A percentile compares a stretch with the other conserved stretches of the same genome.
These are phyloP conservation scores for Physcomitrium patens DNA, from an alignment of 225 moss, liverwort and hornwort species.

Conservation along the genomic window DNA sequence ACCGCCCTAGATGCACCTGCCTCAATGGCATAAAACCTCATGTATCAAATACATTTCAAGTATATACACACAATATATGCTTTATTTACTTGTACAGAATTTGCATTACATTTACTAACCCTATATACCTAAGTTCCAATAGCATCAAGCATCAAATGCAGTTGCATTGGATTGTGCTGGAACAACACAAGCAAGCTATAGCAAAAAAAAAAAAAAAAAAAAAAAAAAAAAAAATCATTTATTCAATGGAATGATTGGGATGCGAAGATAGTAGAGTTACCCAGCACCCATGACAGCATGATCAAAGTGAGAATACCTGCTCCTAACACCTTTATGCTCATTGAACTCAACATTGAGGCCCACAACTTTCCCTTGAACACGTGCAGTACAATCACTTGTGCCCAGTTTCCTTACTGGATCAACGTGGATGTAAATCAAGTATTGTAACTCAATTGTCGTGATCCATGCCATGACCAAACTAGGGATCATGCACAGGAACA, in stretches of 20 bases:
- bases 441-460: conserved; percentile 51
- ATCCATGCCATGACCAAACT: conserved; percentile 66
- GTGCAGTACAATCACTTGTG: conserved; percentile 36
- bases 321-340: conserved; percentile 56
- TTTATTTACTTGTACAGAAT: too few species aligned
- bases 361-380: conserved; percentile 60
- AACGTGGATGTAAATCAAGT: conserved; percentile 37
- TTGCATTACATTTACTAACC: too few species aligned
- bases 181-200: too few species aligned
- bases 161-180: too few species aligned
- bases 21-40: too few species aligned
- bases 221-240: too few species aligned
- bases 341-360: conserved; percentile 49
- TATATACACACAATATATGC: too few species aligned
- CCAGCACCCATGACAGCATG: conserved; percentile 52
- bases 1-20: too few species aligned
- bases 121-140: too few species aligned
- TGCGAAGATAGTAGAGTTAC: conserved; percentile 39
- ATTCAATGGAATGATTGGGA: conserved; percentile 36
- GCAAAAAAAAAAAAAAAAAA: too few species aligned
- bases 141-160: too few species aligned
- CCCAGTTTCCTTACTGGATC: conserved; percentile 23
- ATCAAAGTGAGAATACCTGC: conserved; percentile 41
- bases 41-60: too few species aligned
- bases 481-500: conserved; percentile 57